Base-by-base conservation (phyloP, 1,139 yeast genomes). In the Saccharomyces hybrid region DNA sequence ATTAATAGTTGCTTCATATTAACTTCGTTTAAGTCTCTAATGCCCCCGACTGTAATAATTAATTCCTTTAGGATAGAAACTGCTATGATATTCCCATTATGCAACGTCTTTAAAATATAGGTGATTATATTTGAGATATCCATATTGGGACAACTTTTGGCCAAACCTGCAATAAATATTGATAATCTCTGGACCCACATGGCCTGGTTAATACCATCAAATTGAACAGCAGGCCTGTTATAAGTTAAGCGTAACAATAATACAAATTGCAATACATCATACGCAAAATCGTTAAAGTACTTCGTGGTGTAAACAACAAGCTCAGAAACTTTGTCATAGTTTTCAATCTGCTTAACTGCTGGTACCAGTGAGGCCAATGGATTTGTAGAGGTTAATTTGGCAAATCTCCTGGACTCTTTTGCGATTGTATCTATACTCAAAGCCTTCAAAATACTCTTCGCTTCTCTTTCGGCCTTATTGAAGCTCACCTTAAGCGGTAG, bases 101-200 rank as follows among this genome's bases (percentile, higher is more conserved):
- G 86, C 48, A 93, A 75, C 38, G 85, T 83, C 63, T 85, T 86
- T 47, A 88, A 68, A 20, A 87, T 70, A 64, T 80, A 86, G 2
- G 75, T 71, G 16, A 90, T 68, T 11, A 93, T 73, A 23, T 86
- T 84, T 1, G 70, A 68, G 46, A 85, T 65, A 59, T 82, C 81
- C 62, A 85, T 78, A 26, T 73, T 70, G 0, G 81, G 76, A 61
- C 83, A 81, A 8, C 73, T 69, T 55, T 76, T 81, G 46, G 85
- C 81, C 5, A 85, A 69, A 55, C 82, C 81, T 1, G 91, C 90
- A 55, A 85, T 77, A 61, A 86, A 85, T 1, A 80, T 73, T 0
- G 90, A 78, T 28, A 86, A 70, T 31, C 89, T 83, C 64, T 85
- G 95, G 41, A 89, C 79, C 98, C 98, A 93, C 65, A 82, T 85